Evolutionary conservation across 176 grass and related monocot genomes (phyloP).

Genomic region (Aegilops bicornis): DNA sequence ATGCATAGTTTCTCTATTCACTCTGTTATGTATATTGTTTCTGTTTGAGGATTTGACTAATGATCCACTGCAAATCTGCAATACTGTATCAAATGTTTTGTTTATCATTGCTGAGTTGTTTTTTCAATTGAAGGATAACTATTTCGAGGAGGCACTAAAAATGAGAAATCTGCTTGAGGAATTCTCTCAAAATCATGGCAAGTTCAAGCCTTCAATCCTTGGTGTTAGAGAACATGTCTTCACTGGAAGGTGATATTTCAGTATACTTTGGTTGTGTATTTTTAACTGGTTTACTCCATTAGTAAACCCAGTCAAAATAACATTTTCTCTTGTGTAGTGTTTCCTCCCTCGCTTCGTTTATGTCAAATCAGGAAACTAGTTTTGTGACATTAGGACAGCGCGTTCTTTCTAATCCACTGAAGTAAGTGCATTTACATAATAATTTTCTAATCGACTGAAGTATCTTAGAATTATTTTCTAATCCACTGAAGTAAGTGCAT

Average conservation of each 20-base stretch:
- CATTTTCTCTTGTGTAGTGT: constrained; percentile 55
- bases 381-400: constrained; percentile 97
- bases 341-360: constrained; percentile 87
- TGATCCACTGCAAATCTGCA: neutral
- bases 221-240: constrained; percentile 97
- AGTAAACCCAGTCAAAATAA: constrained; percentile 16
- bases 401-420: constrained; percentile 86
- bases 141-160: constrained; percentile 96
- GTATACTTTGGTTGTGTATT: neutral
- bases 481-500: constrained; percentile 79
- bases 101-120: constrained; percentile 15
- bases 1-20: neutral
- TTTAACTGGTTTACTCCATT: neutral
- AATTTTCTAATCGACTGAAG: neutral
- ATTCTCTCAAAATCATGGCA: constrained; percentile 62
- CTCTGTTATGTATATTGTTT: neutral
- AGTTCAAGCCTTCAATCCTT: constrained; percentile 79
- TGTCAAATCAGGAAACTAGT: constrained; percentile 95
- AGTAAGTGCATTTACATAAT: constrained; percentile 50
- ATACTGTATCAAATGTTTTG: neutral
- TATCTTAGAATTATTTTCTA: constrained; percentile 36
- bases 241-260: constrained; percentile 74
- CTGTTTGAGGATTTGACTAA: neutral
- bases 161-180: constrained; percentile 99
- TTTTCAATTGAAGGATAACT: constrained; percentile 71